phyloP scores from a whole-genome alignment of 805 yeast genomes.

The Candida tammaniensis region DNA sequence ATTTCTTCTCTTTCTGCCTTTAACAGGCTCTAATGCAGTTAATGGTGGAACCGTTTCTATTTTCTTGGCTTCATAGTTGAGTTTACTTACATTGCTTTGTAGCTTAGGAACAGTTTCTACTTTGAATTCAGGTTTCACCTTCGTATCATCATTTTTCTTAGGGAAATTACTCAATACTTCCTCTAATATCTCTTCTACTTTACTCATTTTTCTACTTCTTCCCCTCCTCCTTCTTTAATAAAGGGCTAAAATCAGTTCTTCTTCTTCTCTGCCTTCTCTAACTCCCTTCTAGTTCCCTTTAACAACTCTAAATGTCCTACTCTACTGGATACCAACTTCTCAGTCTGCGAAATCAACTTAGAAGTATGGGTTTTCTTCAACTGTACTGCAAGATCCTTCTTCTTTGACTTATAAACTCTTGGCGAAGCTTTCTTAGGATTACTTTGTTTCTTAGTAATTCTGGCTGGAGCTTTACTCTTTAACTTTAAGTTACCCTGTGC shows the following conservation, averaged over 20 bases:
- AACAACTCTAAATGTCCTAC: conserved; percentile 92
- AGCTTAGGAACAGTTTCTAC: conserved; percentile 6
- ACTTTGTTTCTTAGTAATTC: conserved; percentile 62
- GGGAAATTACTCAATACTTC: conserved; percentile 17
- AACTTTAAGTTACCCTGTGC: conserved; percentile 73
- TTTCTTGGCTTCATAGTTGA: background rate
- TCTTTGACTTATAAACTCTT: conserved; percentile 64
- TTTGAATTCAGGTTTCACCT: conserved; percentile 19
- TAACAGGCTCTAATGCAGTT: conserved; percentile 11
- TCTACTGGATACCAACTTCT: conserved; percentile 78
- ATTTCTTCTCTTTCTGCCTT: conserved; percentile 3
- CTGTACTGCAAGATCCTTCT: conserved; percentile 51
- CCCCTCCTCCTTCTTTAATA: too few species aligned
- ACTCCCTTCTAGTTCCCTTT: conserved; percentile 84
- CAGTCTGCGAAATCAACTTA: conserved; percentile 62
- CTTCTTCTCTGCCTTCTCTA: conserved; percentile 60
- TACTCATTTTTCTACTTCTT: conserved; percentile 10
- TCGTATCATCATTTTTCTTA: conserved; percentile 1
- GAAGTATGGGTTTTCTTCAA: conserved; percentile 57
- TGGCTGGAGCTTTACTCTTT: conserved; percentile 45
- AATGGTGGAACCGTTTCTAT: conserved; percentile 13
- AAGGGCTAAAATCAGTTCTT: conserved; percentile 1
- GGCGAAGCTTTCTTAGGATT: conserved; percentile 73
- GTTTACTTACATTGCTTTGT: conserved; percentile 4
- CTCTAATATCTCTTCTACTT: conserved; percentile 9